Percentiles rank a stretch among this genome's conserved stretches.
Evolutionary conservation across 2,329 filamentous ascomycete species (phyloP).

Genomic region (Claviceps purpurea): DNA sequence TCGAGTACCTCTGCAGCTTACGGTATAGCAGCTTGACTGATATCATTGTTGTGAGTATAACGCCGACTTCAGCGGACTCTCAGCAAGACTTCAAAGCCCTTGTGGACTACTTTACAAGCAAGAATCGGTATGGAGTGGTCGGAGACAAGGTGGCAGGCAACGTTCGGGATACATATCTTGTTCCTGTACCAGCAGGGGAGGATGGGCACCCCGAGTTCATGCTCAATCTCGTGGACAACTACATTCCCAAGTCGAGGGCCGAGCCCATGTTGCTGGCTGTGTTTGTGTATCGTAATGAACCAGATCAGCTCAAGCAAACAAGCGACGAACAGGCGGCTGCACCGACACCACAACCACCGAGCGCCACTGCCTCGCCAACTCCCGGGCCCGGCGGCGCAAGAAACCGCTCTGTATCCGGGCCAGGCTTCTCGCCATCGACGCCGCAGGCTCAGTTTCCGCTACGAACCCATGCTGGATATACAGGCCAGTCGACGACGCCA

Average conservation of each 20-base stretch:
- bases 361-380: conserved; percentile 18
- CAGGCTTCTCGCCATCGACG: conserved; percentile 42
- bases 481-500: conserved; percentile 21
- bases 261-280: conserved; percentile 73
- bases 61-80: conserved; percentile 47
- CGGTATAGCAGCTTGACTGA: conserved; percentile 74
- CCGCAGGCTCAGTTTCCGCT: conserved; percentile 20
- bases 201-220: conserved; percentile 71
- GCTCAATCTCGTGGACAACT: conserved; percentile 74
- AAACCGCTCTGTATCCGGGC: conserved; percentile 34
- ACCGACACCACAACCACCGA: conserved; percentile 8
- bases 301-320: conserved; percentile 19
- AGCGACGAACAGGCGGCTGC: conserved; percentile 10
- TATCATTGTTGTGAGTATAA: conserved; percentile 65
- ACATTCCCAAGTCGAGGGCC: conserved; percentile 55
- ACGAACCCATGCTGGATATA: conserved; percentile 18
- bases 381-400: conserved; percentile 24
- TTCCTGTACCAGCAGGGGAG: conserved; percentile 65
- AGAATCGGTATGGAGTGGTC: conserved; percentile 78
- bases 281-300: conserved; percentile 64
- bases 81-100: conserved; percentile 56
- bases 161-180: conserved; percentile 81
- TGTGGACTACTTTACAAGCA: conserved; percentile 75
- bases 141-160: conserved; percentile 60
- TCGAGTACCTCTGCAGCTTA: conserved; percentile 80